Conservation (phyloP, 2,329 filamentous ascomycete genomes). For the Aspergillus aculeatus region DNA sequence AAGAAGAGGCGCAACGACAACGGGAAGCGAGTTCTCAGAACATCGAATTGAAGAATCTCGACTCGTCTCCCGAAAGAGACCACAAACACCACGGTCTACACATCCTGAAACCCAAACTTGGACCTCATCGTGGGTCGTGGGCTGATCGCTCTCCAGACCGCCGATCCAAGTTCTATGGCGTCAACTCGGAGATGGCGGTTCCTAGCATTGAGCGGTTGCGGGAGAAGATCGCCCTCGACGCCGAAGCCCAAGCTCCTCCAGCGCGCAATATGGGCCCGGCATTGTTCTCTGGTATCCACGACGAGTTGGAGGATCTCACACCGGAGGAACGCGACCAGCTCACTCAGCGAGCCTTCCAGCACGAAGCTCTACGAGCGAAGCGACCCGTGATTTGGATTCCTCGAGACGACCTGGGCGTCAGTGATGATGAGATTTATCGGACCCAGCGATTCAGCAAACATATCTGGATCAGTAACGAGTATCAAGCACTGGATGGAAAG, state of each 20-base stretch:
- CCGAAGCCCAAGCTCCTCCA: slow-evolving; percentile 65
- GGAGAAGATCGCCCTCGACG: slow-evolving; percentile 50
- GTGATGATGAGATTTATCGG: slow-evolving; percentile 82
- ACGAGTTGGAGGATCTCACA: slow-evolving; percentile 91
- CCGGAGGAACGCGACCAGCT: slow-evolving; percentile 84
- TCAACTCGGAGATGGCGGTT: slow-evolving; percentile 32
- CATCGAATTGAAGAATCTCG: slow-evolving; percentile 47
- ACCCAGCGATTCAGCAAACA: slow-evolving; percentile 72
- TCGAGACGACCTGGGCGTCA: slow-evolving; percentile 82
- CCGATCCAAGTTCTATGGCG: slow-evolving; percentile 42
- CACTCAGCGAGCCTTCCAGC: slow-evolving; percentile 84
- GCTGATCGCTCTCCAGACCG: slow-evolving; percentile 42
- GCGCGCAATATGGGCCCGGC: slow-evolving; percentile 68
- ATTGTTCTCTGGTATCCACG: slow-evolving; percentile 81
- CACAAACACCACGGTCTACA: slow-evolving; percentile 17
- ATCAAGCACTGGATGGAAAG: slow-evolving; percentile 81
- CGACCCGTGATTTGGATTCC: slow-evolving; percentile 93
- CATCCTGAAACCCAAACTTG: slow-evolving; percentile 24
- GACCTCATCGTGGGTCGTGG: slow-evolving; percentile 41
- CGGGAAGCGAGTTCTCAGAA: slow-evolving; percentile 46
- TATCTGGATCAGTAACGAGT: slow-evolving; percentile 93
- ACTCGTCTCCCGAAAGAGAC: slow-evolving; percentile 23
- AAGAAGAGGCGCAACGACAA: slow-evolving; percentile 41
- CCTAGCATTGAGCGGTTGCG: slow-evolving; percentile 36
- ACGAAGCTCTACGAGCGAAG: slow-evolving; percentile 78